Evolutionary conservation across 305 asterid genomes (phyloP), one percentile per base, ranked within the genome.

Genomic region (Fraxinus sp.): DNA sequence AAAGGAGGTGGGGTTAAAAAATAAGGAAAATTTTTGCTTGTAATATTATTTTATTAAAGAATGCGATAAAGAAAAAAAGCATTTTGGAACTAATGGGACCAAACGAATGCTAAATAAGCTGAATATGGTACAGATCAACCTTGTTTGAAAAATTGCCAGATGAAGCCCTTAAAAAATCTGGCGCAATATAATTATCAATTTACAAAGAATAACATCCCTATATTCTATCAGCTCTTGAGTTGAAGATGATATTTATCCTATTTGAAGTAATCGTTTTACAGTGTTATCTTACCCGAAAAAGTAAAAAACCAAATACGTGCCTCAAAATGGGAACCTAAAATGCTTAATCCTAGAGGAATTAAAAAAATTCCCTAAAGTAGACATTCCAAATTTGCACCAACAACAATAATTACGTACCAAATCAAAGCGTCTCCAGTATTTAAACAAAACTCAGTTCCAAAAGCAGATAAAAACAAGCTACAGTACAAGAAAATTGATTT

Each of bases 321-420:
- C 44, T 52, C 73, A 74, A 72, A 35, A 66, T 72, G 36, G 70
- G 35, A 37, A 66, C 36, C 37, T 66, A 11, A 66, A 66, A 26
- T 66, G 74, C 59, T n/a, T 52, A 57, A 46, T 62, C 73, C 80
- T 30, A 3, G 14, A 30, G 10, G 7, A 74, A 74, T 59, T 44
- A 35, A 79, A 24, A 30, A 64, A 72, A 49, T 16, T 76, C 41
- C 81, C 73, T 24, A 77, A 46, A 74, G 41, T 28, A 73, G 72
- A n/a, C 86, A 24, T 87, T 84, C 89, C 85, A 62, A 62, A 84
- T 81, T 88, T 81, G 89, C 74, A 74, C 85, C 76, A 33, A 85
- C 81, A 84, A 30, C 75, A 80, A 77, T 62, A 75, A 80, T 74
- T 55, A 64, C 84, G 77, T 36, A 64, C 74, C 33, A 35, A 88